Base-by-base conservation (phyloP, 2,329 filamentous ascomycete species). In the Teratosphaeria pseudoeucalypti region DNA sequence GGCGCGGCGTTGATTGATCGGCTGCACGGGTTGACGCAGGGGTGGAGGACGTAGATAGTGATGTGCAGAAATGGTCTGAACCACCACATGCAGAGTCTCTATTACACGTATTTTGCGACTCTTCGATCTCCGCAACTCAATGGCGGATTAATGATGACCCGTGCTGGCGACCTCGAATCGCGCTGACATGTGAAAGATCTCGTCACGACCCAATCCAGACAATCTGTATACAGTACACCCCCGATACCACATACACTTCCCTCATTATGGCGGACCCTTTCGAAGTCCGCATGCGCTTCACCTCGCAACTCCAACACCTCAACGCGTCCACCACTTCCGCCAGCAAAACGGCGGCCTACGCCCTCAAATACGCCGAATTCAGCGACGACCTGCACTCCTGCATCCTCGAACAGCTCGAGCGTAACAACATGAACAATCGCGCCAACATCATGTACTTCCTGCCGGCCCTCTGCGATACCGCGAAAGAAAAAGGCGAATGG, bases 371-470 rank as follows among this genome's bases (percentile, higher is more conserved):
- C 77, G 85, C 86, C 65, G 92, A 97, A 69, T 90, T 95, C 85
- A 90, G 95, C 72, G 95, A 99, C 77, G 94, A 99, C 75, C 78
- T 99, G 67, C 94, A 99, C 74, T 95, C 89, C 23, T 99, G 95
- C 75, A 97, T 99, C 68, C 77, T 99, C 52, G 94, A 99, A 76
- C 92, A 97, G 74, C 81, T 99, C 34, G 92, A 97, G 74, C 83
- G 85, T 69, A 95, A 90, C 66, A 92, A 89, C 66, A 95, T 99
- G 88, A 99, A 99, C 75, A 95, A 87, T 57, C 83, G 92, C 62
- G 95, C 94, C 61, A 99, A 99, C 73, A 97, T 99, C 73, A 95
- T 99, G 88, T 99, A 95, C 76, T 99, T 99, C 75, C 88, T 99
- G 70, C 92, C 97, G 71, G 88, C 92, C 67, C 89, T 99, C 66